phyloP scores from a whole-genome alignment of 2,329 filamentous ascomycete species.

The Neonectria hederae region DNA sequence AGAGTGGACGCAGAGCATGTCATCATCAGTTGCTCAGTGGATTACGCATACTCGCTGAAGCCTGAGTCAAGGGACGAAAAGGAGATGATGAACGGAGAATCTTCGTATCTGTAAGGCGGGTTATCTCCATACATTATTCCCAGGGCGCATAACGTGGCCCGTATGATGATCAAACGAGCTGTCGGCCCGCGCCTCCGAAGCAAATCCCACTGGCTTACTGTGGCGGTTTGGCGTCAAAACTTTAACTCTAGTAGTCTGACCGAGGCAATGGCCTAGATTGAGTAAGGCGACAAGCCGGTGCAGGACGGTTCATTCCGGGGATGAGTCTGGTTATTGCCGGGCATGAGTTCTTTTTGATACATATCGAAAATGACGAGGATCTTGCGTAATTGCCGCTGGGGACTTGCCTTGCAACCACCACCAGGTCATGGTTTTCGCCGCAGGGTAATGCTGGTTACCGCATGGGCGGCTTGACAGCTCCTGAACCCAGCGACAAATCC shows the following conservation, averaged over 20 bases:
- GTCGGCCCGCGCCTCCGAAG: conserved; percentile 39
- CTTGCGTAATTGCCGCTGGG: conserved; percentile 12
- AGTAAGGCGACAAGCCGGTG: conserved; percentile 4
- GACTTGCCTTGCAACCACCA: conserved; percentile 7
- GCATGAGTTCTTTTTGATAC: conserved; percentile 21
- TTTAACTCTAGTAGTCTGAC: conserved; percentile 25
- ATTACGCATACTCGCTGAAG: conserved; percentile 3
- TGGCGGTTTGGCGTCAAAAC: conserved; percentile 38
- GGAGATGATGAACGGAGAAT: conserved; percentile 1
- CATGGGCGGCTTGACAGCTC: conserved; percentile 13
- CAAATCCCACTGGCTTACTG: conserved; percentile 24
- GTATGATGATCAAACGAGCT: conserved; percentile 11
- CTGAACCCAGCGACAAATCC: conserved; percentile 24
- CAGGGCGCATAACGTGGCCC: neutral
- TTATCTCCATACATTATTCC: conserved; percentile 13
- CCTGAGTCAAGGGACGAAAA: conserved; percentile 3
- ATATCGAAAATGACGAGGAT: conserved; percentile 20
- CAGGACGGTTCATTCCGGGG: neutral
- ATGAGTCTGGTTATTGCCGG: neutral
- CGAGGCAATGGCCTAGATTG: conserved; percentile 2
- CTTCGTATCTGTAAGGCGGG: neutral
- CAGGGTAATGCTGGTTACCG: conserved; percentile 13
- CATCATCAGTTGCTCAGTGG: conserved; percentile 1
- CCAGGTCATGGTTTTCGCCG: conserved; percentile 13
- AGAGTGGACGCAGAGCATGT: neutral